Evolutionary conservation across 352 stramenopile genomes (phyloP).

Genomic region (Pythium apleroticum): DNA sequence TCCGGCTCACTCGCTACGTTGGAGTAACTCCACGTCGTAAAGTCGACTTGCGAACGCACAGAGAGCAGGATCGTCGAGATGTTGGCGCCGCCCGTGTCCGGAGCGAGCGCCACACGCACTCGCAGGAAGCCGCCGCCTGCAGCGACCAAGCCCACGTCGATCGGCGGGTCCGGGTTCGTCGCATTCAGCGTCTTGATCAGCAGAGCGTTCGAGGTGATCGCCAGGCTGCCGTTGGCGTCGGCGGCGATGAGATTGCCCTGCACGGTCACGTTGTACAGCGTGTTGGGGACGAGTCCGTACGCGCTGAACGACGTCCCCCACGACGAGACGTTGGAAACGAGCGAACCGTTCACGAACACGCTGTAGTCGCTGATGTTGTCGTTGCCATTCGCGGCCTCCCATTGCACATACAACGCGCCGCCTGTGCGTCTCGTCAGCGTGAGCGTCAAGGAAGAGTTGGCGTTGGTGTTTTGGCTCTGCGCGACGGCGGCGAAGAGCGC

Average conservation of each 20-base stretch:
- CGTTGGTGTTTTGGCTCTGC: slow-evolving; percentile 4
- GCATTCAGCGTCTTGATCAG: slow-evolving; percentile 27
- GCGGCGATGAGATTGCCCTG: slow-evolving; percentile 21
- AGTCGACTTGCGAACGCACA: slow-evolving; percentile 25
- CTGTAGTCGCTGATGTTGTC: slow-evolving; percentile 15
- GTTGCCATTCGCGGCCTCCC: slow-evolving; percentile 24
- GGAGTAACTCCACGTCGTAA: slow-evolving; percentile 11
- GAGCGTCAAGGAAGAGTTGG: slow-evolving; percentile 1
- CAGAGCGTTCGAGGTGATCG: slow-evolving; percentile 33
- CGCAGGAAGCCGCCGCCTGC: slow-evolving; percentile 29
- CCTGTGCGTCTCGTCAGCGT: slow-evolving; percentile 28
- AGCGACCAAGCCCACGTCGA: slow-evolving; percentile 17
- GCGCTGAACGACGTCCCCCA: slow-evolving; percentile 26
- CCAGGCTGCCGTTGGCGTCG: slow-evolving; percentile 5
- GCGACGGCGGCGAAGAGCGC: not conserved
- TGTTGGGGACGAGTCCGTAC: slow-evolving; percentile 37
- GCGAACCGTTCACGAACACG: slow-evolving; percentile 28
- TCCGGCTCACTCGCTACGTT: slow-evolving; percentile 10
- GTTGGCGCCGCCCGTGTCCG: slow-evolving; percentile 38
- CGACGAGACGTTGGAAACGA: slow-evolving; percentile 25
- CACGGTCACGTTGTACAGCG: slow-evolving; percentile 29
- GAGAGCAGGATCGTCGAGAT: slow-evolving; percentile 31
- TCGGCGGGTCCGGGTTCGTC: slow-evolving; percentile 21
- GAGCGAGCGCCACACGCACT: slow-evolving; percentile 23
- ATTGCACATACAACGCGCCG: slow-evolving; percentile 38